phyloP scores from a whole-genome alignment of 164 flowering plant genomes.

The Macadamia tetraphylla region DNA sequence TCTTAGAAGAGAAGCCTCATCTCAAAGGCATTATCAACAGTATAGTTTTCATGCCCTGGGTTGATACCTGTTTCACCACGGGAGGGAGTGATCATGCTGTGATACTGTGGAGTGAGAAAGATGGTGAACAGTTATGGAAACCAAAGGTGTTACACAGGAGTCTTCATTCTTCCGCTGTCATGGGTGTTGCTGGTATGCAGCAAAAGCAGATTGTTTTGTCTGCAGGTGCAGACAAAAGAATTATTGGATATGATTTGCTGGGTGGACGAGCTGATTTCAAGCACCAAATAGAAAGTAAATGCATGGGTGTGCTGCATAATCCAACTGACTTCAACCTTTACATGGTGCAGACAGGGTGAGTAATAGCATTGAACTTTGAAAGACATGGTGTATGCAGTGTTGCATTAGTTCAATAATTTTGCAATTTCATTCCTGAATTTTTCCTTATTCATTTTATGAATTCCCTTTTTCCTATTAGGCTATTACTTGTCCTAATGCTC shows the following conservation, averaged over 20 bases:
- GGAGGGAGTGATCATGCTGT: conserved; percentile 98
- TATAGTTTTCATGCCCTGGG: conserved; percentile 84
- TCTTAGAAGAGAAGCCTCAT: conserved; percentile 80
- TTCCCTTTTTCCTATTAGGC: background rate
- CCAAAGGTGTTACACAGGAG: conserved; percentile 67
- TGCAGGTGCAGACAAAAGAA: conserved; percentile 83
- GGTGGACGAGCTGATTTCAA: conserved; percentile 61
- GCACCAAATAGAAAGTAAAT: conserved; percentile 82
- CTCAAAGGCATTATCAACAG: conserved; percentile 81
- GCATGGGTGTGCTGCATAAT: conserved; percentile 89
- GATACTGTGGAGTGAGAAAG: conserved; percentile 65
- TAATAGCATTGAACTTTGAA: background rate
- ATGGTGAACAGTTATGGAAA: conserved; percentile 57
- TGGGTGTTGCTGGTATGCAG: conserved; percentile 92
- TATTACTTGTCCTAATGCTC: background rate
- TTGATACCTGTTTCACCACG: conserved; percentile 55
- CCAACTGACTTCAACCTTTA: conserved; percentile 89
- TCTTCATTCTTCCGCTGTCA: conserved; percentile 85
- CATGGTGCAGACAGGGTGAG: conserved; percentile 93
- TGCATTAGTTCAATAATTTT: too few species aligned
- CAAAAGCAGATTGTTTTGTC: conserved; percentile 68
- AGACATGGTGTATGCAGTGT: too few species aligned
- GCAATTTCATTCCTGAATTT: too few species aligned
- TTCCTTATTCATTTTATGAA: too few species aligned
- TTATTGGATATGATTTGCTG: conserved; percentile 62